phyloP scores from a whole-genome alignment of 1,284 basidiomycete genomes.

The Volvariella surrecta region DNA sequence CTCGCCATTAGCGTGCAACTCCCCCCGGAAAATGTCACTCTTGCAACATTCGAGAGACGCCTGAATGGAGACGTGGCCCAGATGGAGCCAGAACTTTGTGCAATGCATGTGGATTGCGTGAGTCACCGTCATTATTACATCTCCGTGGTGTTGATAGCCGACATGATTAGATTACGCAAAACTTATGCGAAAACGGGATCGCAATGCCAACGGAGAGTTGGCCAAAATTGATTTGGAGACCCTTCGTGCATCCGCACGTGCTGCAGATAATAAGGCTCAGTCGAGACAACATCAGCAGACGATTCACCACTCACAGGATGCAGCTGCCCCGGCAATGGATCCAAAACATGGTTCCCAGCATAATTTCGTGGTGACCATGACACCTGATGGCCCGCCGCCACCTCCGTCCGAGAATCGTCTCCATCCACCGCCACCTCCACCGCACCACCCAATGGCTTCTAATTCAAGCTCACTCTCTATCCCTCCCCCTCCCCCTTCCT shows the following conservation, averaged over 20 bases:
- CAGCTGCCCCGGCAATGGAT: conserved; percentile 15
- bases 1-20: conserved; percentile 54
- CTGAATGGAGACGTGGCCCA: conserved; percentile 76
- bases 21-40: conserved; percentile 79
- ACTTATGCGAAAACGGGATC: conserved; percentile 65
- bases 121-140: conserved; percentile 23
- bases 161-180: conserved; percentile 60
- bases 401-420: not conserved
- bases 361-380: conserved; percentile 42
- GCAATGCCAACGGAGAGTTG: conserved; percentile 43
- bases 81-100: conserved; percentile 75
- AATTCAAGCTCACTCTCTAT: conserved; percentile 1
- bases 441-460: conserved; percentile 4
- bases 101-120: conserved; percentile 77
- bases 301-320: conserved; percentile 11
- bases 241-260: conserved; percentile 61
- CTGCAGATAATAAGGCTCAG: conserved; percentile 28
- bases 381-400: conserved; percentile 10
- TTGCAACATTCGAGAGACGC: conserved; percentile 75
- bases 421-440: conserved; percentile 2
- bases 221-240: conserved; percentile 65
- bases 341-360: conserved; percentile 21
- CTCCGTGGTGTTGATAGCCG: not conserved
- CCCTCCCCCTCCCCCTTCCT: conserved; percentile 1
- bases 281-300: conserved; percentile 12